Conservation (phyloP, 371 early-diverging fungal genomes). For the Umbelopsis sp. region DNA sequence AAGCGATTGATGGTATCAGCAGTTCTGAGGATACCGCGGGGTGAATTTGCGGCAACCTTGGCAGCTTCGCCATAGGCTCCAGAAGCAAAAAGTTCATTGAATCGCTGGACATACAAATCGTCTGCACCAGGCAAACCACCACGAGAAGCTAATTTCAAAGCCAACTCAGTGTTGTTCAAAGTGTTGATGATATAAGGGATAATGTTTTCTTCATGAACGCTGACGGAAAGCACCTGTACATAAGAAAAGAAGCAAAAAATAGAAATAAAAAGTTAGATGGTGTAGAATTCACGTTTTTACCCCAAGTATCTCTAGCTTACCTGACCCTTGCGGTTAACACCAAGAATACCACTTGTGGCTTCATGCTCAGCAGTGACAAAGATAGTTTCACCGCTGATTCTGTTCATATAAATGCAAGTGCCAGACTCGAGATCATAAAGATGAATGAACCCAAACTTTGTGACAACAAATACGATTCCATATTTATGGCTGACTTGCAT, state of each 20-base stretch:
- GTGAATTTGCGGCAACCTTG: conserved; percentile 95
- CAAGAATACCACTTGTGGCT: conserved; percentile 86
- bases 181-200: conserved; percentile 89
- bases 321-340: conserved; percentile 97
- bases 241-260: background rate
- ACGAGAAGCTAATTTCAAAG: conserved; percentile 87
- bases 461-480: conserved; percentile 91
- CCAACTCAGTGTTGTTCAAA: conserved; percentile 87
- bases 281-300: background rate
- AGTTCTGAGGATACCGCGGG: conserved; percentile 94
- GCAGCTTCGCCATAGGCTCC: conserved; percentile 91
- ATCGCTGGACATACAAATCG: conserved; percentile 85
- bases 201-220: conserved; percentile 85
- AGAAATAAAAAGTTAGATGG: background rate
- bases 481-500: conserved; percentile 95
- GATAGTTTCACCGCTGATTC: conserved; percentile 95
- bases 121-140: conserved; percentile 96
- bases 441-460: conserved; percentile 97
- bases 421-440: conserved; percentile 95
- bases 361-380: conserved; percentile 96
- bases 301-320: conserved; percentile 34
- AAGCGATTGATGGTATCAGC: conserved; percentile 94
- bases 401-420: conserved; percentile 93
- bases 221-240: conserved; percentile 87
- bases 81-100: conserved; percentile 80